Base-by-base conservation (phyloP, 345 rosid species). In the Litchi chinensis region DNA sequence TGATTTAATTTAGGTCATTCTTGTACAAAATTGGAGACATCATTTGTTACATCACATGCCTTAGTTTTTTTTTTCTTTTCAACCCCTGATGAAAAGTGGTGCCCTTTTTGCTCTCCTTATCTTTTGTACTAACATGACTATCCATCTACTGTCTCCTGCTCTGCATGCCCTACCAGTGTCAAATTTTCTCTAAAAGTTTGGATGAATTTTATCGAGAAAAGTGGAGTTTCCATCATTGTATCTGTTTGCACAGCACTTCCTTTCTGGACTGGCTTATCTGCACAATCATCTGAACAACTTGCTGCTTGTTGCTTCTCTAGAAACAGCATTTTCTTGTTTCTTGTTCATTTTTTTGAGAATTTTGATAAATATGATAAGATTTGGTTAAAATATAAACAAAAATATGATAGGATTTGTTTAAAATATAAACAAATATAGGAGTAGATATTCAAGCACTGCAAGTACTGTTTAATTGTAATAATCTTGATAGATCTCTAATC, bases 11-110 rank as follows among this genome's bases (percentile, higher is more conserved):
- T 22, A 21, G 21, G 65, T 60, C 28, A 60, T 60, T 60, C 65
- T 59, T 59, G 64, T 59, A 24, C 28, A 59, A 50, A 63, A 6
- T 65, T 65, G 72, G 73, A 70, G 78, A 57, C 78, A 75, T 48
- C 70, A 63, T 68, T 76, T 77, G 75, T 79, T 60, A 67, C 21
- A 10, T 77, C 80, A 77, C 82, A 79, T 74, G 86, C 85, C 77
- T 68, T 57, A 40, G 77, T 72, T 71, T 43, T 9, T 43, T 9
- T 24, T 24, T 3, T 0, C 52, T 46, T 46, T 46, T 46, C 52
- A 46, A 6, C 52, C 52, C 12, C 52, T 46, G 52, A 76, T 76
- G 68, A 16, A 80, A 66, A 72, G 71, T 10, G 28, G 76, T 68
- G 78, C 8, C 74, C 72, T 26, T 76, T 64, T 74, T 37, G 71